Base-by-base conservation (phyloP, 305 asterid species). In the Euphrasia arctica region DNA sequence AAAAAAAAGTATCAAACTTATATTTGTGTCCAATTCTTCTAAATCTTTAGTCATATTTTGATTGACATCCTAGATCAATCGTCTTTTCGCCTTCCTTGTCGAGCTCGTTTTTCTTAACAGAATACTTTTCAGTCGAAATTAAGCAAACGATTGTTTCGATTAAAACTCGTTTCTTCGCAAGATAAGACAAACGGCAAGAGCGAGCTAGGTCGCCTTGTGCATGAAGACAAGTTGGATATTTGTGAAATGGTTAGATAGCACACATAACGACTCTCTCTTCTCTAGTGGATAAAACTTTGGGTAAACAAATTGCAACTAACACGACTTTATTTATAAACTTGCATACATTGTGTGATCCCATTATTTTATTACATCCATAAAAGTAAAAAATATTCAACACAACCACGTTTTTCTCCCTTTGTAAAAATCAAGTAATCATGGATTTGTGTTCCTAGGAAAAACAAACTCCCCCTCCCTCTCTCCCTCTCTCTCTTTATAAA, bases 261-360 rank as follows among this genome's bases (percentile, higher is more conserved):
- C 52, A 68, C 47, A 49, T 58, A 36, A 36, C 43, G 9, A 48
- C 65, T 68, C 22, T 50, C 2, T 52, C 27, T 25, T 25, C 27
- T 25, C 27, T 32, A 78, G 82, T 79, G 72, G 85, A 75, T 78
- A 43, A 67, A 54, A 39, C 52, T 78, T 78, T 74, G 79, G 91
- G 75, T 78, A 74, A 80, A 76, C 88, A 73, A 79, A 78, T 78
- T 70, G 62, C 83, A 82, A 72, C 88, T 62, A 80, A 75, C 83
- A 68, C 12, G 54, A 75, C 61, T 66, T 32, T 25, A 28, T 25
- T 0, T 9, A 8, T 39, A 9, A 10, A 11, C 48, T 39, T 22
- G 9, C 50, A 52, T 60, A 67, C 31, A 55, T 55, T 9, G 12
- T 10, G 41, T 27, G 18, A 56, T 55, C 41, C 4, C 8, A 55